A percentile compares a stretch with the other conserved stretches of the same genome.
Conservation (phyloP, 345 rosid genomes). For the Carallia brachiata region DNA sequence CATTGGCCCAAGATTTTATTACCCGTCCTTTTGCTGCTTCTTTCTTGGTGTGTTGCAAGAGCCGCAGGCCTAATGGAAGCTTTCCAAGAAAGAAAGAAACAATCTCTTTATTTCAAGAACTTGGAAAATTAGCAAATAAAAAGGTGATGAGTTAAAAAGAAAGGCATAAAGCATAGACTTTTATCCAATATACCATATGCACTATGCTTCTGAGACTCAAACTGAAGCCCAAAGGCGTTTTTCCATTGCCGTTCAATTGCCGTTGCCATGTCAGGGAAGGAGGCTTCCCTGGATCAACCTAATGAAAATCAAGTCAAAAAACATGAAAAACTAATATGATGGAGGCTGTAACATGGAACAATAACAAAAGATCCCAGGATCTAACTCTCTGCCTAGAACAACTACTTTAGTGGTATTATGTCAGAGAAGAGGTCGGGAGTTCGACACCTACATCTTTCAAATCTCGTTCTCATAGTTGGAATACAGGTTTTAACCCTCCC, state of each 20-base stretch:
- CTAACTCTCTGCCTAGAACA: no score
- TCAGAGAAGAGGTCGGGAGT: no score
- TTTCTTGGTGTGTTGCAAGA: constrained; percentile 46
- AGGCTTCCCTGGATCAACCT: constrained; percentile 44
- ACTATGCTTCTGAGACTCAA: constrained; percentile 39
- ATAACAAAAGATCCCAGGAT: no score
- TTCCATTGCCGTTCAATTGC: constrained; percentile 35
- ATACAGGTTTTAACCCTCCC: no score
- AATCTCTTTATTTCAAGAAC: not conserved
- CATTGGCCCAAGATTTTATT: constrained; percentile 6
- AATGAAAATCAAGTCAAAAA: constrained; percentile 1
- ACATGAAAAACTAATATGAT: not conserved
- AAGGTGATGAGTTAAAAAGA: not conserved
- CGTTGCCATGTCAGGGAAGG: constrained; percentile 61
- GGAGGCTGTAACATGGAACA: no score
- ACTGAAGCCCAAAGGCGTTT: constrained; percentile 37
- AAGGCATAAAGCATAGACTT: not conserved
- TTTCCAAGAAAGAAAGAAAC: constrained; percentile 15
- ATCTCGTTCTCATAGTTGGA: no score
- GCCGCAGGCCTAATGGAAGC: constrained; percentile 62
- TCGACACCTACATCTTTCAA: no score
- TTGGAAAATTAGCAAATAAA: not conserved
- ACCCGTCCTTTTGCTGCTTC: constrained; percentile 72
- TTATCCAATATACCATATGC: constrained; percentile 48
- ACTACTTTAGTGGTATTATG: no score